phyloP scores from a whole-genome alignment of 2,329 filamentous ascomycete genomes.

The Didymella keratinophila region DNA sequence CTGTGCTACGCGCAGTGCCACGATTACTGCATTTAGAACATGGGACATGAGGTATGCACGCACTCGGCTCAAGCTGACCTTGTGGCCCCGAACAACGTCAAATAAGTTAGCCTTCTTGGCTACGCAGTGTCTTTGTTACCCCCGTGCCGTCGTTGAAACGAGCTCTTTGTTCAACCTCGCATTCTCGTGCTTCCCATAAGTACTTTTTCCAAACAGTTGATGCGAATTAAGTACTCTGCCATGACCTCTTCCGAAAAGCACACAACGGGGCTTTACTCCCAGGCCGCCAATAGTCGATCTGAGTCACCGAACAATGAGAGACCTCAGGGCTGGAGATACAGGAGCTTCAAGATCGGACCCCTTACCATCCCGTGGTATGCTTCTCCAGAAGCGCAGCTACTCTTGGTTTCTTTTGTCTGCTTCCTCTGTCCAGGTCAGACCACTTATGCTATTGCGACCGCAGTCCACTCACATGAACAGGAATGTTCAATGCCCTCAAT shows the following conservation, averaged over 20 bases:
- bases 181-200: not conserved
- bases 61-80: constrained; percentile 1
- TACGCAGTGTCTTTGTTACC: not conserved
- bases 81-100: not conserved
- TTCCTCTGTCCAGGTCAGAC: not conserved
- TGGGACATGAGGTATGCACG: constrained; percentile 2
- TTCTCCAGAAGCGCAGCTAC: constrained; percentile 1
- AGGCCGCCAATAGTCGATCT: not conserved
- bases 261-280: not conserved
- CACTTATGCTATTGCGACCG: too few species aligned
- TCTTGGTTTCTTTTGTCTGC: not conserved
- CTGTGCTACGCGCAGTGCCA: not conserved
- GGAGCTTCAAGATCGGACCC: not conserved
- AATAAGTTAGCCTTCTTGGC: not conserved
- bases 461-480: not conserved
- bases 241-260: not conserved
- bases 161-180: not conserved
- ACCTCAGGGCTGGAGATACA: not conserved
- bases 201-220: not conserved
- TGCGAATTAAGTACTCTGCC: not conserved
- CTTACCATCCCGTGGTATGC: not conserved
- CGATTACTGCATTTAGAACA: constrained; percentile 1
- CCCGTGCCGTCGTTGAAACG: not conserved
- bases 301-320: not conserved
- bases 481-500: constrained; percentile 1